These are phyloP conservation scores for Eutrema japonicum DNA, from an alignment of 345 rosid genomes.

Conservation along the genomic window DNA sequence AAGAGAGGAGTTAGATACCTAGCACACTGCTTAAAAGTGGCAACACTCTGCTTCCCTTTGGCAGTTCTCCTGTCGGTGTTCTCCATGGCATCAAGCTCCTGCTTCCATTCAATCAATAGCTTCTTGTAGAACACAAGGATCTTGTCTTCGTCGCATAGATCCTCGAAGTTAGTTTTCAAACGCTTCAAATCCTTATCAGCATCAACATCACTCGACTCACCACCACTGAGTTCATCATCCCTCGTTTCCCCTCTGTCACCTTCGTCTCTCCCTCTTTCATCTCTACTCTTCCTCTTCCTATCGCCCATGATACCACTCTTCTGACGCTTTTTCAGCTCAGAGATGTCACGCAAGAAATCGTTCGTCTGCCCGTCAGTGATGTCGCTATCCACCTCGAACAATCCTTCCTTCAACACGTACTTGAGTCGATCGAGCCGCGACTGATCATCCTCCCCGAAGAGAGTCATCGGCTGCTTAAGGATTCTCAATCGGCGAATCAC, in stretches of 20 bases:
- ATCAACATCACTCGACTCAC: conserved; percentile 92
- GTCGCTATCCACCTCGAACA: conserved; percentile 92
- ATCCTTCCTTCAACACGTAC: conserved; percentile 76
- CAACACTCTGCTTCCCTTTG: conserved; percentile 88
- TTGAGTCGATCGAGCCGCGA: conserved; percentile 86
- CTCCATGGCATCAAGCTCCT: conserved; percentile 81
- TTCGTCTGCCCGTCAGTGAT: conserved; percentile 95
- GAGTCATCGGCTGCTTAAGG: conserved; percentile 91
- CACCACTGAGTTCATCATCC: conserved; percentile 78
- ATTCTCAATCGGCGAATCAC: conserved; percentile 89
- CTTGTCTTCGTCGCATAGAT: conserved; percentile 90
- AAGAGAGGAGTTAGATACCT: conserved; percentile 86
- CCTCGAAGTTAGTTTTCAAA: conserved; percentile 88
- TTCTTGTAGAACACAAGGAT: conserved; percentile 89
- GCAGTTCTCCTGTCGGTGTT: conserved; percentile 88
- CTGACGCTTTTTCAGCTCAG: conserved; percentile 91
- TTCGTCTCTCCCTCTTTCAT: conserved; percentile 72
- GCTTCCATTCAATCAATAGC: conserved; percentile 91
- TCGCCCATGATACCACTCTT: conserved; percentile 75
- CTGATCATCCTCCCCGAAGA: conserved; percentile 89
- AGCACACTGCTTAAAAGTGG: conserved; percentile 96
- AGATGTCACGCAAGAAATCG: conserved; percentile 93
- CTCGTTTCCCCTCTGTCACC: conserved; percentile 68
- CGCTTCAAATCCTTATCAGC: conserved; percentile 81
- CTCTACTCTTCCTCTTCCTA: conserved; percentile 83